A percentile compares a stretch with the other conserved stretches of the same genome.
Conservation (phyloP, 306 rosid genomes). For the Canavalia gladiata region DNA sequence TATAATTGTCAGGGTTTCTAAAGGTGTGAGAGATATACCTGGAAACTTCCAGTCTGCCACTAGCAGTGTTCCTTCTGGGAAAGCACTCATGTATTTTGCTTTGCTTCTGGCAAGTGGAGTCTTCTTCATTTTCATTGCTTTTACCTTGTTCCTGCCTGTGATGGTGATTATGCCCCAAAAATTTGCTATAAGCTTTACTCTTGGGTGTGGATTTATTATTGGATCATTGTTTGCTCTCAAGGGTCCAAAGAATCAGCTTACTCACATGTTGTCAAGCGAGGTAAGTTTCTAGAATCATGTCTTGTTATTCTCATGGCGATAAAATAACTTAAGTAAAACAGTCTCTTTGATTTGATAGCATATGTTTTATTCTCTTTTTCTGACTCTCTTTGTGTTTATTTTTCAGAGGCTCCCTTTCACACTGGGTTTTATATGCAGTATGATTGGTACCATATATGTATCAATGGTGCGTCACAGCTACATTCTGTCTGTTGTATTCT, state of each 20-base stretch:
- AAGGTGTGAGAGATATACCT: slow-evolving; percentile 95
- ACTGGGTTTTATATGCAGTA: slow-evolving; percentile 78
- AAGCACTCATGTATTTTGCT: slow-evolving; percentile 89
- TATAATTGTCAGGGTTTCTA: slow-evolving; percentile 71
- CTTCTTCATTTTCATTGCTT: slow-evolving; percentile 88
- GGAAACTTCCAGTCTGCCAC: slow-evolving; percentile 89
- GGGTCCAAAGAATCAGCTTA: slow-evolving; percentile 85
- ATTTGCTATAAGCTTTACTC: slow-evolving; percentile 92
- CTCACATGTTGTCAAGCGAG: slow-evolving; percentile 88
- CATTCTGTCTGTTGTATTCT: slow-evolving; percentile 87
- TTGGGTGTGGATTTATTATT: slow-evolving; percentile 87
- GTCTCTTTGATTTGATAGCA: slow-evolving; percentile 38
- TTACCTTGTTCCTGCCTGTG: slow-evolving; percentile 91
- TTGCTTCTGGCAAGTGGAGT: slow-evolving; percentile 83
- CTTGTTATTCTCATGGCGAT: not conserved
- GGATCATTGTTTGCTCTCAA: slow-evolving; percentile 88
- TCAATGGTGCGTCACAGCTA: slow-evolving; percentile 96
- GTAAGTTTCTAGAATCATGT: slow-evolving; percentile 52
- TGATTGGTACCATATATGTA: slow-evolving; percentile 90
- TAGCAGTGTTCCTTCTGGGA: slow-evolving; percentile 85
- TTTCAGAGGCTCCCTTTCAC: slow-evolving; percentile 94
- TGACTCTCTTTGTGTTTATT: slow-evolving; percentile 36
- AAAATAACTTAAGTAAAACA: not conserved
- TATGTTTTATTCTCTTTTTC: slow-evolving; percentile 23
- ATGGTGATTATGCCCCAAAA: slow-evolving; percentile 95